Base-by-base conservation (phyloP, 441 rosid genomes). In the Hura crepitans region DNA sequence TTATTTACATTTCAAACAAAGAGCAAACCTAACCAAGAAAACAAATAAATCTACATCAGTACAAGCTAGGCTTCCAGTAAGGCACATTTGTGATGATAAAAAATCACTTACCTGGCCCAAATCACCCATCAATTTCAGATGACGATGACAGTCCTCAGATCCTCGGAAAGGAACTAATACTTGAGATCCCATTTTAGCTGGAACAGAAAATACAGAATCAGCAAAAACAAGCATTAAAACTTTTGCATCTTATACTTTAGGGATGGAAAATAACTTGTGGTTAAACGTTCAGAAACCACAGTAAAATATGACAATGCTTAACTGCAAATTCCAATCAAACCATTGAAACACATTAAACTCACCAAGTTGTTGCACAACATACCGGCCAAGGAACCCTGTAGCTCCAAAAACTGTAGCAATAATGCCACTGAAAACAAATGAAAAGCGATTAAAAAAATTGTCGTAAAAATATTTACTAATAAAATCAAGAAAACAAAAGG, bases 71-170 rank as follows among this genome's bases (percentile, higher is more conserved):
- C n/a, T 9, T 23, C 58, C 20, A 42, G 42, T 45, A 42, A 76
- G 31, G 46, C 1, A 35, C 8, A 39, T 55, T 39, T 30, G 54
- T 11, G 7, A 31, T 46, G 15, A 31, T 9, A 28, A 23, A 30
- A 73, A 62, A 51, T 25, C 15, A 68, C 72, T 55, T 72, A 92
- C 98, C 97, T 96, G 98, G 73, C 98, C 99, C 82, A 96, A 84
- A 83, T 96, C 99, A 68, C 99, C 99, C 99, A 93, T 96, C 94
- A 96, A 79, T 79, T 96, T 96, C 76, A 96, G 96, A 81, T 96
- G 98, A 61, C 97, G 89, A 72, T 85, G 90, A 71, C 63, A 71
- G 78, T 96, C 99, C 87, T 96, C 99, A 33, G 91, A 91, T 66
- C 97, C 97, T 51, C 98, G 89, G 71, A 93, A 96, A 62, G 99